Base-by-base conservation (phyloP, 768 basidiomycete genomes). In the Nevesoporus exiguus region DNA sequence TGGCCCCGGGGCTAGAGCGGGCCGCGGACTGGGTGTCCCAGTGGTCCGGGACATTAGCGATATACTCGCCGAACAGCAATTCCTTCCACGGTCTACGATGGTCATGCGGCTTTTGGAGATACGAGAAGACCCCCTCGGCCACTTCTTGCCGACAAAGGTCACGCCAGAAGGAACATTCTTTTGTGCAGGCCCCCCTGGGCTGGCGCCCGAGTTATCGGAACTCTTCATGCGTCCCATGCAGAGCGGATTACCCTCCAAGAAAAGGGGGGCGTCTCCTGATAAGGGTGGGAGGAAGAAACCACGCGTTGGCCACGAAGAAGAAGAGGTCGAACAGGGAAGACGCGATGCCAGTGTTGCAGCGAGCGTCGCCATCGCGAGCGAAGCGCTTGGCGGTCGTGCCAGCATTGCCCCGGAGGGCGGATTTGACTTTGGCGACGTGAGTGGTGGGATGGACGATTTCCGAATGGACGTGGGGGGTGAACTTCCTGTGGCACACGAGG, bases 21-120 rank as follows among this genome's bases (percentile, higher is more conserved):
- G 83, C 39, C 80, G 86, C 43, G 79, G 83, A n/a, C 68, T 84
- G 22, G 82, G 80, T 22, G 77, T 78, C 29, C 82, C 80, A 39
- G 77, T 83, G 39, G 66, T 72, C 22, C 68, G 74, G 55, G 80
- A 82, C 53, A 81, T 88, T 51, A 85, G 83, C 50, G 80, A 79
- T 51, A 93, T 94, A 59, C 74, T 91, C 47, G 83, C 85, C 11
- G 82, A 89, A 57, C 91, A 94, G 47, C 84, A 85, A 45, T 95
- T 85, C 70, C 83, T 98, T 29, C 93, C 94, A 7, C 81, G 86
- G 17, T 94, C 94, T 3, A 75, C 90, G 2, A 76, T 90, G 43
- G 83, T 95, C 51, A 86, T 95, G 83, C 86, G 90, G 29, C 80
- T 98, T 17, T 77, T 91, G 51, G 86, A 91, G 63, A 90, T 97